Conservation (phyloP, 495 filamentous ascomycete species). For the Chaetomidium leptoderma region DNA sequence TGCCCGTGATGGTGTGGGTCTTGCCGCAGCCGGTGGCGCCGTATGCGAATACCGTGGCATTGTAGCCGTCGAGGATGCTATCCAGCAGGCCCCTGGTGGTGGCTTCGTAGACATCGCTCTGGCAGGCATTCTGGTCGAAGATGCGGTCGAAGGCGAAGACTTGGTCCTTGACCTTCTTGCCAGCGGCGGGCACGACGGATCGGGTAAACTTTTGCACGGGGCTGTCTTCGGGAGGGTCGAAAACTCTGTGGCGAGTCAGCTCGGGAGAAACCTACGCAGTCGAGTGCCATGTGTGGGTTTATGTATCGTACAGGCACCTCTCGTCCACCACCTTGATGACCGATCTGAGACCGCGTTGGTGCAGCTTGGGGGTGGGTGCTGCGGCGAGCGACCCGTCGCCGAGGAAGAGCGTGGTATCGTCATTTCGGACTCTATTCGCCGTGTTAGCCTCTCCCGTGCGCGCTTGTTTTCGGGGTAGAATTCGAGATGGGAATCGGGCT, state of each 20-base stretch:
- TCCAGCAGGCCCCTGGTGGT: conserved; percentile 87
- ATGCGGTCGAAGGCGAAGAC: conserved; percentile 95
- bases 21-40: conserved; percentile 97
- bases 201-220: conserved; percentile 87
- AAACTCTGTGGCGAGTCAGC: conserved; percentile 59
- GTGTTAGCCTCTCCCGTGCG: conserved; percentile 19
- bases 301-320: conserved; percentile 90
- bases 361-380: conserved; percentile 75
- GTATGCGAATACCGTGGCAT: conserved; percentile 98
- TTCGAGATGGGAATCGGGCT: conserved; percentile 15
- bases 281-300: conserved; percentile 11
- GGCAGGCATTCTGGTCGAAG: conserved; percentile 92
- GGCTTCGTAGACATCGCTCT: conserved; percentile 92
- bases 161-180: conserved; percentile 95
- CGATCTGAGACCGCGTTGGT: conserved; percentile 78
- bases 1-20: conserved; percentile 92
- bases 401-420: conserved; percentile 87
- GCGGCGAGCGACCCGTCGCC: conserved; percentile 90
- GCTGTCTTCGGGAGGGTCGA: conserved; percentile 96
- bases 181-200: conserved; percentile 71
- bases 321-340: conserved; percentile 97
- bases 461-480: not conserved
- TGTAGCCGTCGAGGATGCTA: conserved; percentile 94
- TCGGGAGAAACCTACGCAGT: not conserved
- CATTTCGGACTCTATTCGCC: conserved; percentile 58